Base-by-base conservation (phyloP, 768 basidiomycete species). In the Mycena olivaceomarginata region DNA sequence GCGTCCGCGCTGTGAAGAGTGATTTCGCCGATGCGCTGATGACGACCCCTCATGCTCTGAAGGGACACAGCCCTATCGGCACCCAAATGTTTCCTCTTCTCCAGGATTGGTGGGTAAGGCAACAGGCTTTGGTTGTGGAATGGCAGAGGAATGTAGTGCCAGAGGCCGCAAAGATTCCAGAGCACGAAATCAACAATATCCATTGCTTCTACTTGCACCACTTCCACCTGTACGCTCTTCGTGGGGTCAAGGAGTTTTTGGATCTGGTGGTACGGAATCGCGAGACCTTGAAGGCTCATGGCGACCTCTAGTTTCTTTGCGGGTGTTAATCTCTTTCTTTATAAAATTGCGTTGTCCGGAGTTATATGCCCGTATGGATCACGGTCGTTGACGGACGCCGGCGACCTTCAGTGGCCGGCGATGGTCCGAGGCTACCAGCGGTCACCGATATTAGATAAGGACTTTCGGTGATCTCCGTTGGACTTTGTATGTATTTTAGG, bases 201-300 rank as follows among this genome's bases (percentile, higher is more conserved):
- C 43, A 1, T 15, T 11, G 15, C 43, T 45, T 45, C 43, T 45
- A 45, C 13, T 12, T 56, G 12, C 31, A 66, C 41, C 64, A 65
- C 40, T 72, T 66, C 12, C 72, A 66, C 16, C 11, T 57, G 4
- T 72, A 56, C 20, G 63, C 72, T 31, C 53, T 72, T 65, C 64
- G 64, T 7, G 63, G 72, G 4, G 72, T 72, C 63, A 66, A 51
- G 41, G 72, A 72, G 22, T 56, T 31, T 45, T 57, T 72, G 16
- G 39, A 15, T 18, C 7, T 66, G 2, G 51, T 66, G 16, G 53
- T 4, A 11, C 4, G 46, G 25, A 4, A 71, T 51, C 37, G 12
- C 60, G n/a, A 39, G 6, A 22, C 8, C 4, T 37, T 71, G 43
- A 31, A 31, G 31, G 31, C 31, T 31, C 4, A 31, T 31, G 31